Percentiles rank a stretch among this genome's conserved stretches.
These are phyloP conservation scores for Coelastrella sp. DNA, from an alignment of 139 green algal genomes.

Conservation along the genomic window DNA sequence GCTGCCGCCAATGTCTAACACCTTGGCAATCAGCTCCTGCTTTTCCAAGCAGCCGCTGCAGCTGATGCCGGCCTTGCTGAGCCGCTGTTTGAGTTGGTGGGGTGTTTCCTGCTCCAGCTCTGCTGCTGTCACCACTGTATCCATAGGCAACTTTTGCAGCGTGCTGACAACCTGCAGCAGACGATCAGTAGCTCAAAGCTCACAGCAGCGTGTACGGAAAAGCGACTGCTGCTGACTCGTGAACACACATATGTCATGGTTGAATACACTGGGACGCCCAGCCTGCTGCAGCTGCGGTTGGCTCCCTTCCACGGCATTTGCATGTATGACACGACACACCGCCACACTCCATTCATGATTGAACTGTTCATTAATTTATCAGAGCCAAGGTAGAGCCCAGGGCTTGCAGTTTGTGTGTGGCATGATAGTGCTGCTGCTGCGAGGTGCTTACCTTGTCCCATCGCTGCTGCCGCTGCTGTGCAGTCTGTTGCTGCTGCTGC, in stretches of 20 bases:
- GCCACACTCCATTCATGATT: too few relatives aligned
- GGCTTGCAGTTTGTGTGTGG: too few relatives aligned
- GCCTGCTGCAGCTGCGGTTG: too few relatives aligned
- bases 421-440: too few relatives aligned
- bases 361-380: too few relatives aligned
- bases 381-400: too few relatives aligned
- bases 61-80: background rate
- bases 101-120: constrained; percentile 14
- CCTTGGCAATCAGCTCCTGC: constrained; percentile 50
- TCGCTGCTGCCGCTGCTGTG: constrained; percentile 6
- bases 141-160: constrained; percentile 42
- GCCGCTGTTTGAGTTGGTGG: constrained; percentile 42
- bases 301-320: too few relatives aligned
- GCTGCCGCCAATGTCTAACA: constrained; percentile 33
- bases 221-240: too few relatives aligned
- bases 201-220: too few relatives aligned
- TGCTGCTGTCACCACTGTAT: background rate
- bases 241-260: too few relatives aligned
- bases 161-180: background rate
- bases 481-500: constrained; percentile 9
- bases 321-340: too few relatives aligned
- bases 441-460: background rate
- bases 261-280: too few relatives aligned
- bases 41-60: constrained; percentile 58
- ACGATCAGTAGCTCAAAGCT: background rate